These are phyloP conservation scores for Leishmania mexicana DNA, from an alignment of 208 protist genomes.

Conservation along the genomic window DNA sequence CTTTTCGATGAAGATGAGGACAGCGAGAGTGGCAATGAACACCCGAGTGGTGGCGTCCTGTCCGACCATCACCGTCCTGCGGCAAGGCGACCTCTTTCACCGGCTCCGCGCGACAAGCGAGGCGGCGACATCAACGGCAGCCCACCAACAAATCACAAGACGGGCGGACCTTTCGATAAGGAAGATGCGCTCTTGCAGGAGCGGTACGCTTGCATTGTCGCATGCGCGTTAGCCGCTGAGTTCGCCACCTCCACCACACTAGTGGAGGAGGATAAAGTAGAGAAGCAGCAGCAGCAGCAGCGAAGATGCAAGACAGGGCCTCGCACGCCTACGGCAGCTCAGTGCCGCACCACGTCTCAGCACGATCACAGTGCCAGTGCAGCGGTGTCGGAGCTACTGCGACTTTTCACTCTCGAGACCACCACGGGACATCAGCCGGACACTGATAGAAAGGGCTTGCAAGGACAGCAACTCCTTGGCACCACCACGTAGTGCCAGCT, in stretches of 20 bases:
- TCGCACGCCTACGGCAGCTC: neutral
- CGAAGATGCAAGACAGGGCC: neutral
- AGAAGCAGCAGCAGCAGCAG: neutral
- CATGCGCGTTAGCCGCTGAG: slow-evolving; percentile 16
- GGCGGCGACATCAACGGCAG: neutral
- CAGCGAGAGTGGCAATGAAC: slow-evolving; percentile 1
- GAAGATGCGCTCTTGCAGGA: neutral
- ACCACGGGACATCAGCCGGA: neutral
- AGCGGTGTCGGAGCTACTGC: slow-evolving; percentile 32
- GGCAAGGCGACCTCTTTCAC: neutral
- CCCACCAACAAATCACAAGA: neutral
- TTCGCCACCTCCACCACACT: neutral
- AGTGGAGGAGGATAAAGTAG: too few relatives aligned
- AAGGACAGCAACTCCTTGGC: neutral
- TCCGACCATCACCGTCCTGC: neutral
- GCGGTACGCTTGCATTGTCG: slow-evolving; percentile 23
- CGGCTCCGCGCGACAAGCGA: neutral
- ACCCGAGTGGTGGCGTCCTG: neutral
- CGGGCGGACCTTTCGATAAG: neutral
- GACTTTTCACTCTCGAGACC: slow-evolving; percentile 16
- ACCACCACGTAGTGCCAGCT: neutral
- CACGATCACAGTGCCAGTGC: slow-evolving; percentile 23
- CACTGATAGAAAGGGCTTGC: neutral
- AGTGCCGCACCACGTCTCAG: neutral
- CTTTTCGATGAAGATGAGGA: neutral